phyloP scores from a whole-genome alignment of 805 yeast species.

The Pichia gijzeniarum region DNA sequence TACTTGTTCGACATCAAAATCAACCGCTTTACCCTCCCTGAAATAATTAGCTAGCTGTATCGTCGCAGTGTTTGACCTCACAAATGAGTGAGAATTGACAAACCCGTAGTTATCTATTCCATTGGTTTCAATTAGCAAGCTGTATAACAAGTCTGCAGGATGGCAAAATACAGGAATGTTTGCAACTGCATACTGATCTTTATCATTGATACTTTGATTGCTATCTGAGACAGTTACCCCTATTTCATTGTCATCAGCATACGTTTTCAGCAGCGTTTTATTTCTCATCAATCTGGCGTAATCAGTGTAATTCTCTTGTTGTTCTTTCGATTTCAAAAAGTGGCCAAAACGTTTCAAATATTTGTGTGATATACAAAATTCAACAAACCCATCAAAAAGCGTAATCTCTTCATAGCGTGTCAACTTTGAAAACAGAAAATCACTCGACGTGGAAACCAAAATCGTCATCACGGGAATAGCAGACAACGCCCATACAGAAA shows the following conservation, averaged over 20 bases:
- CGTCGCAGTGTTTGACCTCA: slow-evolving; percentile 14
- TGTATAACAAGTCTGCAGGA: slow-evolving; percentile 19
- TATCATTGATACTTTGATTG: no score
- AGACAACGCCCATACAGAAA: slow-evolving; percentile 71
- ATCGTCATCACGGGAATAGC: slow-evolving; percentile 89
- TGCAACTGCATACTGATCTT: not conserved
- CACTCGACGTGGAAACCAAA: slow-evolving; percentile 66
- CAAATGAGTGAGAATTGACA: slow-evolving; percentile 15
- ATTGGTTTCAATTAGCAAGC: slow-evolving; percentile 15
- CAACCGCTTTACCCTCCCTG: slow-evolving; percentile 18
- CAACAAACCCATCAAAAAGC: slow-evolving; percentile 14
- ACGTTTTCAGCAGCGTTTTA: slow-evolving; percentile 1
- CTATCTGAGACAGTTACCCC: no score
- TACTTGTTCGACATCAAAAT: slow-evolving; percentile 5
- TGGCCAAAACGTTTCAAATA: slow-evolving; percentile 7
- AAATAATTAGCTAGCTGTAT: slow-evolving; percentile 20
- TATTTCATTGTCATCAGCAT: not conserved
- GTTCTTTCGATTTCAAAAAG: slow-evolving; percentile 4
- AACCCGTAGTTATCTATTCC: slow-evolving; percentile 17
- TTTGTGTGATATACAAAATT: slow-evolving; percentile 9
- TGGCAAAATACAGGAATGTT: slow-evolving; percentile 16
- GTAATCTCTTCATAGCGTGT: slow-evolving; percentile 16
- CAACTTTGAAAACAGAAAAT: slow-evolving; percentile 37
- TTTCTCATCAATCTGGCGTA: not conserved
- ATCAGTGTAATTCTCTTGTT: not conserved